Conservation (phyloP, 1,284 basidiomycete species). For the Melampsora americana region DNA sequence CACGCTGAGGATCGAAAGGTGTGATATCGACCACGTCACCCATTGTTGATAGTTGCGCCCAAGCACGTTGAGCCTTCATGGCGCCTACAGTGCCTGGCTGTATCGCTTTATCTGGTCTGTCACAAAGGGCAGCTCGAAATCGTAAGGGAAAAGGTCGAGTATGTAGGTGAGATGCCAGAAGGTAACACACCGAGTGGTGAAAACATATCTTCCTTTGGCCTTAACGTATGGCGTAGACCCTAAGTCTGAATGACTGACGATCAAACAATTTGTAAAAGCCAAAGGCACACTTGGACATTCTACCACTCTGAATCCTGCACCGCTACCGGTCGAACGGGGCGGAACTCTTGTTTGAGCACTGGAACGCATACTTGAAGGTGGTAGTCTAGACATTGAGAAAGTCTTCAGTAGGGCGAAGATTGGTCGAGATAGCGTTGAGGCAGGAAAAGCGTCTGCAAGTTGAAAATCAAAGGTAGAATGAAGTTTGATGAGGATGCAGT, state of each 20-base stretch:
- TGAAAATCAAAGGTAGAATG: too few relatives aligned
- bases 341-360: neutral
- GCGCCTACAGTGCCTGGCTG: slow-evolving; percentile 55
- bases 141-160: slow-evolving; percentile 72
- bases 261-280: slow-evolving; percentile 43
- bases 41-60: slow-evolving; percentile 67
- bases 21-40: slow-evolving; percentile 74
- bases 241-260: slow-evolving; percentile 35
- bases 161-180: slow-evolving; percentile 61
- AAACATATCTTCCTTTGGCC: slow-evolving; percentile 66
- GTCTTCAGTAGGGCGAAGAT: neutral
- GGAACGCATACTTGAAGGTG: slow-evolving; percentile 6
- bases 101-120: slow-evolving; percentile 48
- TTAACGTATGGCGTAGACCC: slow-evolving; percentile 57
- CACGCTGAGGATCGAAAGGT: slow-evolving; percentile 61
- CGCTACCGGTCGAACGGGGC: neutral
- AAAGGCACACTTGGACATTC: slow-evolving; percentile 43
- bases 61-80: slow-evolving; percentile 70
- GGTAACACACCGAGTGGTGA: slow-evolving; percentile 68
- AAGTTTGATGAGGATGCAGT: too few relatives aligned
- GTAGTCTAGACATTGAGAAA: slow-evolving; percentile 31
- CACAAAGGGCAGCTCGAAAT: slow-evolving; percentile 22
- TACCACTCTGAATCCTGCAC: slow-evolving; percentile 30
- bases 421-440: too few relatives aligned
- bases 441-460: too few relatives aligned